These are phyloP conservation scores for Arthrobotrys entomopaga DNA, from an alignment of 2,329 filamentous ascomycete genomes.

Conservation along the genomic window DNA sequence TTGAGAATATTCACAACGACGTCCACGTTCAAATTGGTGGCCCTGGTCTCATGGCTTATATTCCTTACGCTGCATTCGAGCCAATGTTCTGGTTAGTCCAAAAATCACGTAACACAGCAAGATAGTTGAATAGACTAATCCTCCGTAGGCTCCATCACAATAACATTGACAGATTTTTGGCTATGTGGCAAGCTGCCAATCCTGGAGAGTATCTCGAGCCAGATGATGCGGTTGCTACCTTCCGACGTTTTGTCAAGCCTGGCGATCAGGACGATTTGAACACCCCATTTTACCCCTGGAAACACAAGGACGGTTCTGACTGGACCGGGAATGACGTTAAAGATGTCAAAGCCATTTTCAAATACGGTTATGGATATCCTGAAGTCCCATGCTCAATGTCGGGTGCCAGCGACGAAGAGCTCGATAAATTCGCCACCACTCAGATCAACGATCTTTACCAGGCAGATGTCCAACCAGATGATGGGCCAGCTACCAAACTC, in stretches of 20 bases:
- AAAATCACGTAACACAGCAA: neutral
- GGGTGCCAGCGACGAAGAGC: slow-evolving; percentile 13
- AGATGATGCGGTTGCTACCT: slow-evolving; percentile 51
- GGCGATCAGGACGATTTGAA: slow-evolving; percentile 38
- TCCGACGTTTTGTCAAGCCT: slow-evolving; percentile 26
- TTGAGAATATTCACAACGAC: slow-evolving; percentile 59
- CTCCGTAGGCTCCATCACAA: slow-evolving; percentile 47
- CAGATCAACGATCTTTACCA: slow-evolving; percentile 55
- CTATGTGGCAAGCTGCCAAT: slow-evolving; percentile 59
- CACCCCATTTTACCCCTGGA: slow-evolving; percentile 57
- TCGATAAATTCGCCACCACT: slow-evolving; percentile 41
- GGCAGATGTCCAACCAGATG: slow-evolving; percentile 1
- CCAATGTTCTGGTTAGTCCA: slow-evolving; percentile 58
- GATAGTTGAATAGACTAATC: neutral
- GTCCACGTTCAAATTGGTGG: slow-evolving; percentile 56
- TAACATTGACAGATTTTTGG: slow-evolving; percentile 59
- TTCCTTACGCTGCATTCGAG: slow-evolving; percentile 59
- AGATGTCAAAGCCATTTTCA: slow-evolving; percentile 53
- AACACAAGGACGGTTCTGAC: slow-evolving; percentile 42
- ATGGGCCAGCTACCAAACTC: slow-evolving; percentile 7
- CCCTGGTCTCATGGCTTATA: slow-evolving; percentile 58
- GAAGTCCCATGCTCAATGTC: slow-evolving; percentile 55
- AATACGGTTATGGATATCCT: slow-evolving; percentile 58
- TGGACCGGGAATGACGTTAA: slow-evolving; percentile 56
- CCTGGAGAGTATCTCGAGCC: slow-evolving; percentile 46